Evolutionary conservation across 352 stramenopile species (phyloP), one percentile per base, ranked within the genome.

Genomic region (Globisporangium apiculatum): DNA sequence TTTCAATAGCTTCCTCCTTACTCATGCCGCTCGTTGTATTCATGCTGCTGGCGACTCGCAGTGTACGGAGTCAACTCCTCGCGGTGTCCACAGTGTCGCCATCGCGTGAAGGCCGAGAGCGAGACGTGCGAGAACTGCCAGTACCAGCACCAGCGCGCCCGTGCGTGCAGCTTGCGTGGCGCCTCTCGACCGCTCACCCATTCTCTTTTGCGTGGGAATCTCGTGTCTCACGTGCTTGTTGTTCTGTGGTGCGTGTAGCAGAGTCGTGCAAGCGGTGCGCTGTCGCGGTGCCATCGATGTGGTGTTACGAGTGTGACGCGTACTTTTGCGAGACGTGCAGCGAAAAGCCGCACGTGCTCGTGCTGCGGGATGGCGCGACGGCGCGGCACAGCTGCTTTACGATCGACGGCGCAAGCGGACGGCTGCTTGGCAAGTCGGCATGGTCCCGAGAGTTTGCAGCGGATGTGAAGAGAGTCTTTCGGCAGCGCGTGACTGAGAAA

Each of bases 41-140:
- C 9, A 49, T 35, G 9, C 35, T 24, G 18, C 18, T 24, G 18
- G 18, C 18, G 18, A 5, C 3, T 37, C n/a, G 8, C 51, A 89
- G 79, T 86, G 66, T 87, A 86, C 37, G 79, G 79, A 14, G 82
- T 89, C 57, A 87, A 67, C 62, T 67, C 57, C 24, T 73, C 67
- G 42, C 68, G 73, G 11, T 89, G 79, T 46, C 63, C 61, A 48
- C 65, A 67, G 46, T 89, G 79, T 55, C 71, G 73, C 17, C 54
- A 67, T 12, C 73, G 68, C 52, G 55, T 86, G 15, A 73, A 64
- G 46, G 48, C 51, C 12, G 69, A 64, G 35, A 73, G 47, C 15
- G 59, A 67, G 5, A 58, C 62, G 11, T 89, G 76, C 53, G 59
- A 58, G 12, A 75, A 68, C 57, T 89, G 79, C 64, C 40, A 70